A percentile compares a stretch with the other conserved stretches of the same genome.
These are phyloP conservation scores for Amphibolis antarctica DNA, from an alignment of 106 monocot species.

Conservation along the genomic window DNA sequence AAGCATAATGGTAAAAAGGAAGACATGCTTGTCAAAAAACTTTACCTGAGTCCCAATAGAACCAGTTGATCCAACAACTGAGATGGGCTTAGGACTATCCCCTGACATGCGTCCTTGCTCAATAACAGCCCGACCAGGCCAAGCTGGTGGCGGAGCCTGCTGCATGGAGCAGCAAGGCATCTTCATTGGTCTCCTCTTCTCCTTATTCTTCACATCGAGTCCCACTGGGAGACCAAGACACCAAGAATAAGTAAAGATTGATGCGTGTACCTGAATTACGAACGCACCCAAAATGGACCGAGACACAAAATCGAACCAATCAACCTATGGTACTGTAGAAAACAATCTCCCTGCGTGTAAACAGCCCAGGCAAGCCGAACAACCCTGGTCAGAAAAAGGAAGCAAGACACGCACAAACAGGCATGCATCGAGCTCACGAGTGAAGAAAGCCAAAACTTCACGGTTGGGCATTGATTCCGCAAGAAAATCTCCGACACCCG, in stretches of 20 bases:
- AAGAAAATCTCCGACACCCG: neutral
- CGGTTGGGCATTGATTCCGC: neutral
- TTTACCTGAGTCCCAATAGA: conserved; percentile 94
- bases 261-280: neutral
- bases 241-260: neutral
- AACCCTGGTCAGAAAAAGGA: neutral
- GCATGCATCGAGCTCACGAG: neutral
- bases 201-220: conserved; percentile 19
- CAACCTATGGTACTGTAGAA: too few species aligned
- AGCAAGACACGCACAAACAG: neutral
- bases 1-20: too few species aligned
- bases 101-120: conserved; percentile 45
- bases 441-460: neutral
- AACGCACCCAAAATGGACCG: neutral
- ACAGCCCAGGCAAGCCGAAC: neutral
- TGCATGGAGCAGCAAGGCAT: conserved; percentile 44
- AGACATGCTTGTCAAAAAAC: neutral
- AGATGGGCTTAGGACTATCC: conserved; percentile 87
- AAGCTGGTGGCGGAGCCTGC: conserved; percentile 70
- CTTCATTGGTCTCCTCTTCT: conserved; percentile 17
- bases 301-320: too few species aligned
- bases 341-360: too few species aligned
- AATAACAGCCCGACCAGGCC: conserved; percentile 79
- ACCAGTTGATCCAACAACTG: conserved; percentile 89
- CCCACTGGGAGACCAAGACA: conserved; percentile 29